Base-by-base conservation (phyloP, 306 rosid genomes). In the Quercus cerris region DNA sequence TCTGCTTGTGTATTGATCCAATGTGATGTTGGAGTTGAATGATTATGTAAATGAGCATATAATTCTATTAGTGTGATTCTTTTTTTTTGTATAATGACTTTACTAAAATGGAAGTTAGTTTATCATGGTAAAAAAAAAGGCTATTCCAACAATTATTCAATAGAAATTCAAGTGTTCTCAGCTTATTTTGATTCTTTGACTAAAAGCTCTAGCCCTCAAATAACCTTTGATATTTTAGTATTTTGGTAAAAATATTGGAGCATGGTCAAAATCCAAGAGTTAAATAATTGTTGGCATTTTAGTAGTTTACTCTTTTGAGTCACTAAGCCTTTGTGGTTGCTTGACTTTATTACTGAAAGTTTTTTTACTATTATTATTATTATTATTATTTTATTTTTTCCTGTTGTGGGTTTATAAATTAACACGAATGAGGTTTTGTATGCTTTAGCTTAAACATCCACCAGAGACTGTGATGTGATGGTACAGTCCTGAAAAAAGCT, bases 401-500 rank as follows among this genome's bases (percentile, higher is more conserved):
- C 1, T 38, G 17, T 18, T 59, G 17, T 19, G 20, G 46, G 18
- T 59, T 27, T 66, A 76, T 70, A 25, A 71, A 13, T 73, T 58
- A 58, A 64, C 28, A 10, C 9, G 13, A 75, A 64, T 73, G 64
- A 11, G 70, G n/a, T 71, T 13, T 30, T 18, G 30, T 22, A 56
- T 17, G 75, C 61, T 68, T 71, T 72, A 56, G 11, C 71, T 61
- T 22, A 10, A 58, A n/a, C 20, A 52, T 70, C 66, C 71, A 49
- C 31, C 30, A 68, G 71, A 77, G 59, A 25, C 70, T 46, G 54
- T 54, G 31, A 41, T 78, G 25, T 56, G 69, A 58, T 77, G 74
- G 23, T 81, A 71, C 56, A 56, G 69, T 64, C 57, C 44, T 56
- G 78, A 69, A 69, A 67, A 79, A 79, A 77, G 52, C 63, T 56